Conservation (phyloP, 2,329 filamentous ascomycete species). For the Clarireedia homoeocarpa region DNA sequence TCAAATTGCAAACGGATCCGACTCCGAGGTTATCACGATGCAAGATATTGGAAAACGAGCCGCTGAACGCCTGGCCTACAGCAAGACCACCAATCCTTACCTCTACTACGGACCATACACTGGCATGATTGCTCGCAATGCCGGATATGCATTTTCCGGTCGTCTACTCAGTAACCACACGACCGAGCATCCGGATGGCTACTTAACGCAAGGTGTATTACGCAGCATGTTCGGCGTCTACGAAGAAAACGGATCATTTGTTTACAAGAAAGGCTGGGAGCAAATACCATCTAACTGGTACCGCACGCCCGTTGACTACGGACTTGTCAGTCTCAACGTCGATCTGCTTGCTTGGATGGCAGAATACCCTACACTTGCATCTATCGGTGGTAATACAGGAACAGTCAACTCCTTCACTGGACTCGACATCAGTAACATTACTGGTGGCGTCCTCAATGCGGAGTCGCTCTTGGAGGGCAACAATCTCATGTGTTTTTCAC, state of each 20-base stretch:
- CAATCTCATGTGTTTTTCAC: constrained; percentile 38
- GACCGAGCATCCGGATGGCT: constrained; percentile 15
- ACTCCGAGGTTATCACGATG: constrained; percentile 30
- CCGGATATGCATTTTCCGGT: neutral
- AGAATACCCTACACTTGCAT: constrained; percentile 35
- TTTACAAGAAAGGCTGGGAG: constrained; percentile 10
- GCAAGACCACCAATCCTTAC: constrained; percentile 41
- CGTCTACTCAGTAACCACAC: constrained; percentile 4
- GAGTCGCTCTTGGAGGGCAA: constrained; percentile 37
- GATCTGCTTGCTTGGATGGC: constrained; percentile 34
- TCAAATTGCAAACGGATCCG: constrained; percentile 33
- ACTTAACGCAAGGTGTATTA: constrained; percentile 29
- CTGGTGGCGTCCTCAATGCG: constrained; percentile 37
- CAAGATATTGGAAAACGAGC: too few species aligned
- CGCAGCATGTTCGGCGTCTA: constrained; percentile 16
- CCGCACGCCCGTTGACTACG: constrained; percentile 31
- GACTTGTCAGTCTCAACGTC: constrained; percentile 30
- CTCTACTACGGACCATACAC: constrained; percentile 38
- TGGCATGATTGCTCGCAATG: neutral
- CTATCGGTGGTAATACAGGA: constrained; percentile 45
- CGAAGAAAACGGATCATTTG: constrained; percentile 4
- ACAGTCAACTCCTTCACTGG: constrained; percentile 43
- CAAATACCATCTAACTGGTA: constrained; percentile 25
- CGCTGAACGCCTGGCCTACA: constrained; percentile 10
- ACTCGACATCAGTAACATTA: constrained; percentile 36